phyloP scores from a whole-genome alignment of 2,329 filamentous ascomycete genomes.

The Conoideocrella luteorostrata region DNA sequence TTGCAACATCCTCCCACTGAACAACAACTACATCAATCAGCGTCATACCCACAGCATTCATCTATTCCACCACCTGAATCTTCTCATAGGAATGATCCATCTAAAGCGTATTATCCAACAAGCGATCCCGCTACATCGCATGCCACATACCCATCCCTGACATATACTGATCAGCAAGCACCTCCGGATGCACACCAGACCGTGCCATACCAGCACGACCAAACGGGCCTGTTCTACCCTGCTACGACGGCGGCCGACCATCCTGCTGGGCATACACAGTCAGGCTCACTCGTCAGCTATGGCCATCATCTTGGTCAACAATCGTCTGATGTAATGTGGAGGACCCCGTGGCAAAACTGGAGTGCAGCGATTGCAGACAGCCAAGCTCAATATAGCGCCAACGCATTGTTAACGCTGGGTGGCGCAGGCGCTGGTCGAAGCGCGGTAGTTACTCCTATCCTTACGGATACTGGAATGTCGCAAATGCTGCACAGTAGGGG shows the following conservation, averaged over 20 bases:
- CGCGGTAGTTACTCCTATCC: slow-evolving; percentile 3
- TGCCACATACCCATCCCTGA: slow-evolving; percentile 22
- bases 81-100: slow-evolving; percentile 13
- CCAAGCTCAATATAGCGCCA: slow-evolving; percentile 44
- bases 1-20: slow-evolving; percentile 25
- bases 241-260: slow-evolving; percentile 15
- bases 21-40: slow-evolving; percentile 21
- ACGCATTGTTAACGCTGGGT: slow-evolving; percentile 41
- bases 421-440: slow-evolving; percentile 12
- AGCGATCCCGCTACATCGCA: slow-evolving; percentile 18
- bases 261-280: slow-evolving; percentile 17
- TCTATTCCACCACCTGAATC: slow-evolving; percentile 10
- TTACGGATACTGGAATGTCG: slow-evolving; percentile 5
- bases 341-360: slow-evolving; percentile 50
- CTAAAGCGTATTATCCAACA: slow-evolving; percentile 25
- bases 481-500: slow-evolving; percentile 1
- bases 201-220: slow-evolving; percentile 19
- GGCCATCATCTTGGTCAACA: slow-evolving; percentile 29
- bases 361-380: slow-evolving; percentile 43
- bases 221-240: slow-evolving; percentile 22
- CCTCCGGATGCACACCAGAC: background rate
- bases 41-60: slow-evolving; percentile 19
- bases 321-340: slow-evolving; percentile 27
- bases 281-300: slow-evolving; percentile 34
- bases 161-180: slow-evolving; percentile 21